Evolutionary conservation across 208 protist genomes (phyloP), one percentile per base, ranked within the genome.

Genomic region (Leishmania arabica): DNA sequence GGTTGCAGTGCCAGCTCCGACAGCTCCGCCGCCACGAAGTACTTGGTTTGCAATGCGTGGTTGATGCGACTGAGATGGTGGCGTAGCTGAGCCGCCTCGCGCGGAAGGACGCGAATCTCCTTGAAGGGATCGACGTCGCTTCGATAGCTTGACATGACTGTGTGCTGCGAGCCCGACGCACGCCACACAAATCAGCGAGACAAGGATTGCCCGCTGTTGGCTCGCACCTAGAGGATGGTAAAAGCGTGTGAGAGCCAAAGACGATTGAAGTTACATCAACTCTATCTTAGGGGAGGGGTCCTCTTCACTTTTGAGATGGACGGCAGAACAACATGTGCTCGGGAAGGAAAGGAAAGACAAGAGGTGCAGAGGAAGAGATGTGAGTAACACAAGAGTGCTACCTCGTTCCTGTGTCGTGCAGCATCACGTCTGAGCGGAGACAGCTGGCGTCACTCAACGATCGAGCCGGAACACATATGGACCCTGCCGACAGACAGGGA

Each of bases 61-160:
- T 96, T 90, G 37, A 97, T 87, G 34, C 87, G 88, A 70, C 86
- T 89, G 37, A 88, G 79, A 82, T 97, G 94, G 66, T 92, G 84
- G 34, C 81, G 85, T 45, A 96, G 84, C 69, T 90, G 88, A 24
- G 86, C 84, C 17, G 83, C 71, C 8, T 95, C 91, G 31, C 87
- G 86, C 1, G 94, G 94, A 19, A 97, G 82, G 6, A 79, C 82
- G 27, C 88, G 84, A 51, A 97, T 86, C 3, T 91, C 94, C 45
- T 93, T 92, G 77, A 97, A 97, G n/a, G 85, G 89, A 70, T 95
- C 92, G 1, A 80, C 66, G 69, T 79, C 83, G 17, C 81, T 79
- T 8, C 84, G 42, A 40, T 89, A 89, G 31, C 75, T 42, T 15
- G 85, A 81, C 80, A 90, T 88, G 24, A 47, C 7, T 17, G 19